Evolutionary conservation across 2,329 filamentous ascomycete genomes (phyloP), one percentile per base, ranked within the genome.

Genomic region (Aschersonia sp.): DNA sequence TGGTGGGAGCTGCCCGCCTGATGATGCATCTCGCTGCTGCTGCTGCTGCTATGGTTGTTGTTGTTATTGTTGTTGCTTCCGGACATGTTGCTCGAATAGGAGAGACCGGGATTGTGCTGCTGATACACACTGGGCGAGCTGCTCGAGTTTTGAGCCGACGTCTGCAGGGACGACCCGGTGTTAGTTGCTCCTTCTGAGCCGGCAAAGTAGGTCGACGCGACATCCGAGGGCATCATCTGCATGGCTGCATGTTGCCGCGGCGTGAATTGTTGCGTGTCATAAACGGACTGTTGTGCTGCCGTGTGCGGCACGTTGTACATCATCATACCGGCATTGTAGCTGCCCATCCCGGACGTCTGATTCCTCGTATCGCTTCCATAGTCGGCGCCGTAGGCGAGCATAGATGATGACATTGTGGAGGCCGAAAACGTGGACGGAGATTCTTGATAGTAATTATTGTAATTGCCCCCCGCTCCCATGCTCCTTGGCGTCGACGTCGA

Each of bases 251-350:
- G 77, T 61, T 87, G 85, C 70, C 84, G 81, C 56, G 80, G 71
- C 59, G 81, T 75, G 69, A 87, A 94, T 60, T 82, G 82, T 62
- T 81, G 78, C 60, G 79, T 70, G 65, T 90, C 85, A 69, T 94
- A 94, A 67, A 83, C 72, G 69, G 78, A 63, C 67, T 69, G 71
- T 66, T 78, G 76, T 53, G 72, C 68, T 52, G 69, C 70, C 58
- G 79, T 70, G 61, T 81, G 80, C 60, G 75, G 70, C 58, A 89
- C 83, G 68, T 81, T 82, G 71, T 94, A 94, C 75, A 92, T 82
- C 69, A 90, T 79, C 53, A 78, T 77, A 48, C 77, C 68, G 47
- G 80, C 66, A 58, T 70, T 80, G 70, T 76, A 84, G 63, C 68
- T 69, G 59, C 68, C 64, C 57, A 78, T 81, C 54, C 63, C 63